These are phyloP conservation scores for Chaetoceros muelleri DNA, from an alignment of 108 stramenopile genomes.

Conservation along the genomic window DNA sequence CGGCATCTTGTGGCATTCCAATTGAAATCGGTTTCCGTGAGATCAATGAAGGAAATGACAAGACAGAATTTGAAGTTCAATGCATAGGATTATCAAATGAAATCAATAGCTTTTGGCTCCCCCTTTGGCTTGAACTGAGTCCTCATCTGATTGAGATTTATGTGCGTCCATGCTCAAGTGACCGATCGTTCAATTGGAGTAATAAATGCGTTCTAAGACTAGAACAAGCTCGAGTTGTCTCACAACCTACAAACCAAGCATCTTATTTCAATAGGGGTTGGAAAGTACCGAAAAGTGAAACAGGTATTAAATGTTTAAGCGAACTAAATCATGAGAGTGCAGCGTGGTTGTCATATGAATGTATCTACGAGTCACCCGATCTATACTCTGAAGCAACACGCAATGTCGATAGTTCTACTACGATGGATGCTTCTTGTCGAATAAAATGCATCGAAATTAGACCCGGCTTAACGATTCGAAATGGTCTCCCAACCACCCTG, in stretches of 20 bases:
- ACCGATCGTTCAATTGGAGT: constrained; percentile 18
- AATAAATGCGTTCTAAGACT: constrained; percentile 21
- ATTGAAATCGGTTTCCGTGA: constrained; percentile 40
- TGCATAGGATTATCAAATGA: background rate
- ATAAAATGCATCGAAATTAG: too few relatives aligned
- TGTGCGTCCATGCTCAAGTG: constrained; percentile 17
- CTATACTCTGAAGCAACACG: too few relatives aligned
- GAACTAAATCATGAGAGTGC: too few relatives aligned
- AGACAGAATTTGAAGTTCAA: background rate
- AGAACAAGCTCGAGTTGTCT: background rate
- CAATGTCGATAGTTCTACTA: too few relatives aligned
- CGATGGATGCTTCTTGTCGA: too few relatives aligned
- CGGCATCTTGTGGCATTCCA: constrained; percentile 19
- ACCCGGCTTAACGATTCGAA: background rate
- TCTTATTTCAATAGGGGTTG: too few relatives aligned
- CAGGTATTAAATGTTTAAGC: too few relatives aligned
- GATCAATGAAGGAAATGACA: background rate
- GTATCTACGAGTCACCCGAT: too few relatives aligned
- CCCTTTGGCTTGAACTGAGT: constrained; percentile 40
- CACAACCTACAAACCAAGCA: too few relatives aligned
- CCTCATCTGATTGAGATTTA: constrained; percentile 18
- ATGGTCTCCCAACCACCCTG: background rate
- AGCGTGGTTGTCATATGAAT: too few relatives aligned
- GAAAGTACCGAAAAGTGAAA: too few relatives aligned
- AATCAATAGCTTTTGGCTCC: constrained; percentile 25